Evolutionary conservation across 192 early-diverging fungal genomes (phyloP).

Genomic region (Coemansia biformis): DNA sequence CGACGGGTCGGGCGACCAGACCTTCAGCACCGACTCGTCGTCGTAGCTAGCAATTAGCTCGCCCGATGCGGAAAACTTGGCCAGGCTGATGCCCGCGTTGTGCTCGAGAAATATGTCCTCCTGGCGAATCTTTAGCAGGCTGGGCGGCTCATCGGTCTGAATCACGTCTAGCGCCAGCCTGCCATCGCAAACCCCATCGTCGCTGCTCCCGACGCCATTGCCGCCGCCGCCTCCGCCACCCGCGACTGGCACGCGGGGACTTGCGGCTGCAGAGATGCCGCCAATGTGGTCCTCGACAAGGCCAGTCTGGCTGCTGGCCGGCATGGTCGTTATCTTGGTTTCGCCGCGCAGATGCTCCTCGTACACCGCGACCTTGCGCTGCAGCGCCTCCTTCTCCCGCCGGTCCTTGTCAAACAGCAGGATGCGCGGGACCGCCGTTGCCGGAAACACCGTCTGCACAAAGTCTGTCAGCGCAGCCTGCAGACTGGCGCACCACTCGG

Average conservation of each 20-base stretch:
- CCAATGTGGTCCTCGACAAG: slow-evolving; percentile 48
- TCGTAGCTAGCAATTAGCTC: slow-evolving; percentile 50
- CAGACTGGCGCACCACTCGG: slow-evolving; percentile 38
- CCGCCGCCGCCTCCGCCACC: background rate
- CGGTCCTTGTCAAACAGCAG: slow-evolving; percentile 45
- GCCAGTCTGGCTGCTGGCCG: slow-evolving; percentile 4
- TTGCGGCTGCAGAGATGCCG: slow-evolving; percentile 8
- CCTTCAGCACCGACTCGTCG: slow-evolving; percentile 47
- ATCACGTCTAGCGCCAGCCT: slow-evolving; percentile 3
- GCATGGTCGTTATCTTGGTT: slow-evolving; percentile 30
- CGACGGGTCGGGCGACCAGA: slow-evolving; percentile 44
- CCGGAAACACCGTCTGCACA: slow-evolving; percentile 47
- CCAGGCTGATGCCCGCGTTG: slow-evolving; percentile 42
- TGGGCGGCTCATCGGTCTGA: slow-evolving; percentile 20
- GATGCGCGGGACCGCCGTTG: slow-evolving; percentile 48
- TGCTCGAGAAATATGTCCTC: slow-evolving; percentile 51
- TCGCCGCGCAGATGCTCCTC: slow-evolving; percentile 38
- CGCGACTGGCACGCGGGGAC: slow-evolving; percentile 10
- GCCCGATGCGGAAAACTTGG: slow-evolving; percentile 38
- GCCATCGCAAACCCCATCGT: background rate
- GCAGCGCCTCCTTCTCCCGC: slow-evolving; percentile 28
- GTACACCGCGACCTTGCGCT: slow-evolving; percentile 18
- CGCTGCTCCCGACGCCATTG: background rate
- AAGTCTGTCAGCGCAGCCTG: slow-evolving; percentile 37
- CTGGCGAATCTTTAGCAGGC: slow-evolving; percentile 43